Evolutionary conservation across 1,284 basidiomycete species (phyloP), one percentile per base, ranked within the genome.

Genomic region (Puccinia horiana): DNA sequence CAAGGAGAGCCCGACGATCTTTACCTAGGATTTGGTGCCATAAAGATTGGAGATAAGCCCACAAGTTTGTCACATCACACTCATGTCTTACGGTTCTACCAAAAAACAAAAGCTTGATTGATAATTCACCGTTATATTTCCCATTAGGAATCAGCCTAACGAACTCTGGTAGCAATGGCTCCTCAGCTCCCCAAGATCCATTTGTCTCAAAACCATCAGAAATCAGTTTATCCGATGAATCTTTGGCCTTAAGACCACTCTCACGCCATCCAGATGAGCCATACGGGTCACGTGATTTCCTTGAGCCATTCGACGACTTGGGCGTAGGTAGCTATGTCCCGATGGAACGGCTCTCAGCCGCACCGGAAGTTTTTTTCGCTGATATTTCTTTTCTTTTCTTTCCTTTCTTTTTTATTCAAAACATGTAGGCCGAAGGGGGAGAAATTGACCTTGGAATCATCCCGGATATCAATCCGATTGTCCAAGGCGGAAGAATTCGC

Each of bases 121-220:
- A 20, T 1, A 37, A 6, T 32, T 52, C n/a, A n/a, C n/a, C n/a
- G 26, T 49, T 23, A 58, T 49, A 4, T 5, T 65, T 29, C 20
- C 18, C 9, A 26, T 35, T 29, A 69, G 40, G 35, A 58, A 69
- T 40, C 37, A 70, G 52, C 44, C 44, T 67, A 1, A 29, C 47
- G 42, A 52, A 52, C 29, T 42, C 65, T 8, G 8, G 63, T 16
- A 58, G 40, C 23, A 16, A 79, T 70, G 20, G 40, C 42, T 29
- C 52, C 58, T 37, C n/a, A 44, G 32, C n/a, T 65, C 47, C 6
- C 23, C 37, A 20, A 26, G 80, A 81, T 69, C 72, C 56, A 42
- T 81, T 81, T 81, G 72, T 81, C 2, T 81, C 80, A 52, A 65
- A 74, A 52, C 80, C 70, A 2, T 63, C 56, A 26, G 72, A 81